phyloP scores from a whole-genome alignment of 2,329 filamentous ascomycete species.

The Neofusicoccum cordaticola region DNA sequence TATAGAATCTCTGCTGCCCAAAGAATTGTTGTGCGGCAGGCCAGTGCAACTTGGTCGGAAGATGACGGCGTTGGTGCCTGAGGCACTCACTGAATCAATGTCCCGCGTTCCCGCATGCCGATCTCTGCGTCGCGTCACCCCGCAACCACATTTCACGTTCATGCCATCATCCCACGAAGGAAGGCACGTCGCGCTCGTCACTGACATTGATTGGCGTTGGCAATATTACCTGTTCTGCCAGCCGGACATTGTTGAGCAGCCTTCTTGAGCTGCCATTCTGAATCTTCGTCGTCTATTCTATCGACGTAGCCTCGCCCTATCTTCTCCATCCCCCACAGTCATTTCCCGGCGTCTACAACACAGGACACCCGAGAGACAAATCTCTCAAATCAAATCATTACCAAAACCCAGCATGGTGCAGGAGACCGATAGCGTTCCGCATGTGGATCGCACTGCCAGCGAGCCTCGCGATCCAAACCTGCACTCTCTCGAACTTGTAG shows the following conservation, averaged over 20 bases:
- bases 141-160: not conserved
- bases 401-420: not conserved
- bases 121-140: not conserved
- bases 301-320: not conserved
- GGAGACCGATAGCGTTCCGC: conserved; percentile 33
- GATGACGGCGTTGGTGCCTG: not conserved
- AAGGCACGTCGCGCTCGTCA: not conserved
- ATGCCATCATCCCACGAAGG: not conserved
- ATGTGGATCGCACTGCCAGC: conserved; percentile 69
- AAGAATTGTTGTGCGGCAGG: too few relatives aligned
- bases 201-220: too few relatives aligned
- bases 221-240: not conserved
- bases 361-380: not conserved
- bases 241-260: not conserved
- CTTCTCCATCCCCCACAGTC: not conserved
- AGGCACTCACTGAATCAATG: not conserved
- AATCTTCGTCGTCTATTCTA: not conserved
- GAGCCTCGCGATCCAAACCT: conserved; percentile 69
- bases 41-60: too few relatives aligned
- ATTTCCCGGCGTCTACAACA: not conserved
- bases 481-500: conserved; percentile 59
- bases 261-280: not conserved
- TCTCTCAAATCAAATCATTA: too few relatives aligned
- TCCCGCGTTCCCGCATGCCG: not conserved
- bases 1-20: too few relatives aligned